Conservation (phyloP, 164 flowering plant genomes). For the Aristolochia fimbriata region DNA sequence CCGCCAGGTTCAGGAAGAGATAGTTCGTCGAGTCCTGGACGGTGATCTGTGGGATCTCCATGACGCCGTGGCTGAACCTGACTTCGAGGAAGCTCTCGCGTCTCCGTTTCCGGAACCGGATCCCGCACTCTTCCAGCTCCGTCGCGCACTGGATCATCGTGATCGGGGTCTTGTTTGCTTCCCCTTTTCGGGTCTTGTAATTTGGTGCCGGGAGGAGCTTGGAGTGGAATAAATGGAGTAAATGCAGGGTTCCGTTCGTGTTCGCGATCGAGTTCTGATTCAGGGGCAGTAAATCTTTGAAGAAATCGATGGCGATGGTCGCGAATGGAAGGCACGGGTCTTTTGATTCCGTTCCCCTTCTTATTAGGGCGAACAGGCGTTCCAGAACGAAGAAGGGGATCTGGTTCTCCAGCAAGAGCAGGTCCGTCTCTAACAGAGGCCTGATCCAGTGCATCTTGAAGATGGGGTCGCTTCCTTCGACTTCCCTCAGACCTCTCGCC, state of each 20-base stretch:
- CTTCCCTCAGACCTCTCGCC: neutral
- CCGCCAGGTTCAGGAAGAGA: constrained; percentile 3
- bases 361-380: neutral
- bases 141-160: neutral
- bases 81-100: neutral
- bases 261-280: neutral
- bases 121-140: constrained; percentile 1
- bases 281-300: neutral
- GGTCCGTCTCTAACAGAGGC: neutral
- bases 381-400: constrained; percentile 6
- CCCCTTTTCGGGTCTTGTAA: too few relatives aligned
- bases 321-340: neutral
- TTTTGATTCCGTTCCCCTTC: neutral
- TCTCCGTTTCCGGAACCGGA: neutral
- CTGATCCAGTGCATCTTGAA: neutral
- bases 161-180: neutral
- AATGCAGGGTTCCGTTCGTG: neutral
- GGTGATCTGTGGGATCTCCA: constrained; percentile 1
- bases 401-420: constrained; percentile 7
- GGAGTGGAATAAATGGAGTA: constrained; percentile 4
- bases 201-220: neutral
- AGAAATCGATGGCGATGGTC: neutral
- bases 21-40: neutral
- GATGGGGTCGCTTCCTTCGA: neutral
- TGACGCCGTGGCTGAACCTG: neutral